These are phyloP conservation scores for Glebionis coronaria DNA, from an alignment of 129 eudicot genomes.

Conservation along the genomic window DNA sequence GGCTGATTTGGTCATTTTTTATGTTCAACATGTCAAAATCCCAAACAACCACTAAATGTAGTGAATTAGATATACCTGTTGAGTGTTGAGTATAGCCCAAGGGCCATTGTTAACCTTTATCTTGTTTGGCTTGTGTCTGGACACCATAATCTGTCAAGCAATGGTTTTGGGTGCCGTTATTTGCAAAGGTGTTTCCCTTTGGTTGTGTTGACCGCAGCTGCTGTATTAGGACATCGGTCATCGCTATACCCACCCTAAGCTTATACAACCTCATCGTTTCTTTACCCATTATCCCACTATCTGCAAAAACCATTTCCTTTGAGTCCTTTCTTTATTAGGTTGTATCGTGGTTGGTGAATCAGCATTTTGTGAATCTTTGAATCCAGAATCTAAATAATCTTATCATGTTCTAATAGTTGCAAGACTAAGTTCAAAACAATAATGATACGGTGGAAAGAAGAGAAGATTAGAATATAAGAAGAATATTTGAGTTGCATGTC, in stretches of 20 bases:
- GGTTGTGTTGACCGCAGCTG: constrained; percentile 98
- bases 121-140: too few species aligned
- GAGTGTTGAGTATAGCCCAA: too few species aligned
- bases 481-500: constrained; percentile 15
- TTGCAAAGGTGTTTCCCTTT: constrained; percentile 72
- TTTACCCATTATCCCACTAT: constrained; percentile 20
- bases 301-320: neutral
- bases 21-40: too few species aligned
- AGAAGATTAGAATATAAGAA: constrained; percentile 17
- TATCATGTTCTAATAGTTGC: constrained; percentile 37
- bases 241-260: constrained; percentile 66
- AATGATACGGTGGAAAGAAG: constrained; percentile 17
- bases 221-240: constrained; percentile 85
- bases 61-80: too few species aligned
- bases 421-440: neutral
- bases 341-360: constrained; percentile 18
- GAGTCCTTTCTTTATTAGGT: neutral
- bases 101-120: too few species aligned
- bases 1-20: too few species aligned
- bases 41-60: too few species aligned
- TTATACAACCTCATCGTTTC: constrained; percentile 25
- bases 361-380: constrained; percentile 39
- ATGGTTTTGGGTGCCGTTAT: too few species aligned
- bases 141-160: too few species aligned
- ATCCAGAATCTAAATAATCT: constrained; percentile 44